Evolutionary conservation across 1,284 basidiomycete genomes (phyloP), one percentile per base, ranked within the genome.

Genomic region (Ceratobasidium sp.): DNA sequence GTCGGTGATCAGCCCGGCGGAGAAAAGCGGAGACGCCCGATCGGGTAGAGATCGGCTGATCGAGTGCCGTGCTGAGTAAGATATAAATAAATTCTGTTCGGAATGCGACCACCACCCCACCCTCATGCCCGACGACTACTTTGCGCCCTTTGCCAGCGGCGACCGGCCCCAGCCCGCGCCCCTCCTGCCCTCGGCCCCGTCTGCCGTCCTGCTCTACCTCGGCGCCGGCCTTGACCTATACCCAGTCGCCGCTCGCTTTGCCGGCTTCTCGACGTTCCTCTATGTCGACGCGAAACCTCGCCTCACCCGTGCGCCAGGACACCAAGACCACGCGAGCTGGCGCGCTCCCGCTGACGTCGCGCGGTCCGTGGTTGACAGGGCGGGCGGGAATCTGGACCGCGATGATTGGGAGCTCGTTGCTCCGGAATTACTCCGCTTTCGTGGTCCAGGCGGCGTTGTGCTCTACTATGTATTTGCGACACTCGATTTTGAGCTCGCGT

Each of bases 201-300:
- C 29, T 13, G 66, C 53, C n/a, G 66, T 71, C 19, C 14, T 71
- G 19, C 43, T 71, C n/a, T 71, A 71, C 22, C 54, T 71, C 39
- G 66, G 66, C 11, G 66, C 66, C 6, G 66, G 66, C 2, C 66
- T 71, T 1, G 66, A 71, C 41, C 29, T 71, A 4, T 71, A 71
- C 41, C 66, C 66, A 1, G 54, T 71, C 39, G 66, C 66, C 3
- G 31, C 39, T 4, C 66, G 43, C 19, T 71, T 56, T 24, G 66
- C 66, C 22, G 66, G 54, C 6, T 71, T 59, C 22, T 56, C 66
- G 8, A 43, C 53, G 13, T 71, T 71, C 43, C 54, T 71, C 22
- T 71, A 71, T 34, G 66, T 71, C 39, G 66, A 71, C 31, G 66
- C 66, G 7, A 71, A 71, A 22, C 66, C 66, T 2, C 66, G 66